A percentile compares a stretch with the other conserved stretches of the same genome.
Evolutionary conservation across 768 basidiomycete species (phyloP).

Genomic region (Suillus fuscotomentosus): DNA sequence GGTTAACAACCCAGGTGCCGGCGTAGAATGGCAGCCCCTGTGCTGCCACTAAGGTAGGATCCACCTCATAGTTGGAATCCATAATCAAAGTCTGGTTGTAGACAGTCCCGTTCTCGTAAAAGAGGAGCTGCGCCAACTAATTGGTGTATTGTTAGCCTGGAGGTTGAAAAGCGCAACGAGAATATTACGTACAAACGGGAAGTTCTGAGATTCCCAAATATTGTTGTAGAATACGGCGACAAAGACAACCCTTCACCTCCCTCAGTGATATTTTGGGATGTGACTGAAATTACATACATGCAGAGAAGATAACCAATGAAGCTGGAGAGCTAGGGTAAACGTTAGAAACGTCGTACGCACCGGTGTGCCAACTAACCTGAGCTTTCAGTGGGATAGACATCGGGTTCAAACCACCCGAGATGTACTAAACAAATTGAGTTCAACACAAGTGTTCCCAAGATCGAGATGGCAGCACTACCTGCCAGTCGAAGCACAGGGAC

Average conservation of each 20-base stretch:
- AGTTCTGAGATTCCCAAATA: constrained; percentile 55
- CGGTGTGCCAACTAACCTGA: constrained; percentile 24
- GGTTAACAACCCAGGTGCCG: constrained; percentile 20
- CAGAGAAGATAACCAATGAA: constrained; percentile 50
- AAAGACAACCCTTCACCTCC: constrained; percentile 26
- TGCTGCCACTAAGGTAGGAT: constrained; percentile 44
- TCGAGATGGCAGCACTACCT: constrained; percentile 21
- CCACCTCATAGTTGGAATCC: constrained; percentile 49
- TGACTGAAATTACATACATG: constrained; percentile 34
- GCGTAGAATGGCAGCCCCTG: constrained; percentile 36
- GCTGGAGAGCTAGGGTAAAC: constrained; percentile 33
- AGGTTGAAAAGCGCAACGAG: constrained; percentile 8
- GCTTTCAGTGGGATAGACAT: constrained; percentile 54
- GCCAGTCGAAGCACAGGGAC: constrained; percentile 62
- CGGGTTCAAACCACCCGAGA: constrained; percentile 33
- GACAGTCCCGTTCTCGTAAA: constrained; percentile 48
- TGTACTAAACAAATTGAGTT: constrained; percentile 35
- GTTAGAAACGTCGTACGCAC: neutral
- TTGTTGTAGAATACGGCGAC: constrained; percentile 43
- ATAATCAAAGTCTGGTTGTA: constrained; percentile 56
- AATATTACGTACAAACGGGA: constrained; percentile 47
- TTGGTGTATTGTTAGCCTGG: neutral
- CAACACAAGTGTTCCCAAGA: constrained; percentile 24
- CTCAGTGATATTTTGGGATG: neutral
- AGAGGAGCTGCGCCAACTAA: constrained; percentile 37